Base-by-base conservation (phyloP, 2,329 filamentous ascomycete genomes). In the Colletotrichum sp. region DNA sequence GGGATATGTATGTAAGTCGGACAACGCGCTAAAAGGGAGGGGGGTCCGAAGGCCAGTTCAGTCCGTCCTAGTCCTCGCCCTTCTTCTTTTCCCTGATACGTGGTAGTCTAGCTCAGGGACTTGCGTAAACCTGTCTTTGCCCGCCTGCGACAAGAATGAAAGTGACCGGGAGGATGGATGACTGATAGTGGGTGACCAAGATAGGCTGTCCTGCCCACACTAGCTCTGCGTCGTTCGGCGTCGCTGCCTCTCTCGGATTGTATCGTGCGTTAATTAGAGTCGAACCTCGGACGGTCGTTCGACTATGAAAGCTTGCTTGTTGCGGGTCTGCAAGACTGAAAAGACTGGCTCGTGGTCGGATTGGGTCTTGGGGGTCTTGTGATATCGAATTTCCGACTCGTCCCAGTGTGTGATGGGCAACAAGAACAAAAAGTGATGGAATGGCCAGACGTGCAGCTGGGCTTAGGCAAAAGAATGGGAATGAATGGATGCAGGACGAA, bases 401-500 rank as follows among this genome's bases (percentile, higher is more conserved):
- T 43, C 36, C 36, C 55, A 34, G 30, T 62, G 58, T 67, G 75
- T 72, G 52, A 70, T 58, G 68, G 39, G 55, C 25, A 67, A 61
- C 39, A 62, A 32, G 52, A 43, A 64, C 9, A 27, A 77, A 66
- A 78, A 61, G 77, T 76, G 75, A 77, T 65, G 74, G 58, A 76
- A 75, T 70, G 65, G 56, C 61, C 62, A 71, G 75, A 73, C 77
- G 73, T 78, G 77, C 77, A 78, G 75, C 65, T 72, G 61, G 72
- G 68, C 66, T 72, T 66, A 68, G 62, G 64, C 67, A 66, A 77
- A 64, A 62, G 72, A 71, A 66, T 66, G 71, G 66, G 77, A 78
- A 78, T 78, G 78, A 79, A 78, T 81, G 79, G 80, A 80, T 77
- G 77, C 65, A 79, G 71, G 78, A 79, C 76, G 77, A 79, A 75